phyloP scores from a whole-genome alignment of 441 rosid species.

The Arabidopsis hybrid region DNA sequence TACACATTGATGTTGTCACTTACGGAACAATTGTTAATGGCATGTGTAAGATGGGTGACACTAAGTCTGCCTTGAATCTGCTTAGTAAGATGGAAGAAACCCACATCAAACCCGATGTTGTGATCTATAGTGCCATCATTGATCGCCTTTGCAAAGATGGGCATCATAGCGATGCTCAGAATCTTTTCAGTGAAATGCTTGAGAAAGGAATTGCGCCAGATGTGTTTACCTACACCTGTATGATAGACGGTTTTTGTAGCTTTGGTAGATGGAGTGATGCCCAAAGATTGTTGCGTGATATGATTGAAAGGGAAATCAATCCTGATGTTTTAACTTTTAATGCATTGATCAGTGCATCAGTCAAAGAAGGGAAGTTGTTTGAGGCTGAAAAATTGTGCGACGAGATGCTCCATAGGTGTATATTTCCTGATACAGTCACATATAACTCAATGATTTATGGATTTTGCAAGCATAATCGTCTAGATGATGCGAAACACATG shows the following conservation, averaged over 20 bases:
- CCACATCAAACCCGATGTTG: not conserved
- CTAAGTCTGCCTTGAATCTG: not conserved
- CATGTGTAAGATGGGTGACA: too few species aligned
- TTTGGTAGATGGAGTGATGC: constrained; percentile 28
- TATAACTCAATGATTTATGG: not conserved
- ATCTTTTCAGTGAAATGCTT: constrained; percentile 24
- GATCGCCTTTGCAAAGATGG: constrained; percentile 10
- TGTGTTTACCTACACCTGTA: not conserved
- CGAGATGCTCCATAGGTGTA: not conserved
- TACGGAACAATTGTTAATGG: too few species aligned
- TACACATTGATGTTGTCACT: too few species aligned
- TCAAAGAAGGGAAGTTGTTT: not conserved
- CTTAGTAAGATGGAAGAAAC: not conserved
- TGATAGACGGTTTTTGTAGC: not conserved
- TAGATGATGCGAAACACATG: not conserved
- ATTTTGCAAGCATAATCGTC: not conserved
- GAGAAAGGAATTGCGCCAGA: not conserved
- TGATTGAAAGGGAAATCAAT: not conserved
- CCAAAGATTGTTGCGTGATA: not conserved
- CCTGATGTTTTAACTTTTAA: constrained; percentile 12
- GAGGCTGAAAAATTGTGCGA: not conserved
- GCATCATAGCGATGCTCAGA: not conserved
- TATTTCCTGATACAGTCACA: not conserved
- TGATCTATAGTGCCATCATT: constrained; percentile 1
- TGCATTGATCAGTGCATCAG: constrained; percentile 10